phyloP scores from a whole-genome alignment of 345 rosid species.

The Eucalyptus victrix region DNA sequence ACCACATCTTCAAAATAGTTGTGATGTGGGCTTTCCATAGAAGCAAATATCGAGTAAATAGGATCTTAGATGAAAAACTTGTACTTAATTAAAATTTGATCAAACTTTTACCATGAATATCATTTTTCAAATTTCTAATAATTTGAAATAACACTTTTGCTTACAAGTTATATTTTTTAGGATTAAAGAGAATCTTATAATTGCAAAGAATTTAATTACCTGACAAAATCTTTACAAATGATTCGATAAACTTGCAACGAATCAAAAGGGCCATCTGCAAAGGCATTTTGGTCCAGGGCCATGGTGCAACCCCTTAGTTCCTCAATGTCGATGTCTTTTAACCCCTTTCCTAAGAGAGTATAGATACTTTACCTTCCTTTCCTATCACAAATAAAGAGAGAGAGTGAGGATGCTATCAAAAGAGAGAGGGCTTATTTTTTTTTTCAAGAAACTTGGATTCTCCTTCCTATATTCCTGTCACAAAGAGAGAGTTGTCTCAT shows the following conservation, averaged over 20 bases:
- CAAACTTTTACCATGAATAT: not conserved
- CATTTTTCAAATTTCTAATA: not conserved
- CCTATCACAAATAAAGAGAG: too few species aligned
- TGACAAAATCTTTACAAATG: not conserved
- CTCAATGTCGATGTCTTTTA: too few species aligned
- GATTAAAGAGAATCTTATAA: not conserved
- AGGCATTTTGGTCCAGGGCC: too few species aligned
- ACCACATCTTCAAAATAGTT: too few species aligned
- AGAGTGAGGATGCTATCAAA: too few species aligned
- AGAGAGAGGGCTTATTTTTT: too few species aligned
- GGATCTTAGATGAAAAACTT: not conserved
- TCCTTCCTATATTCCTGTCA: fast-evolving
- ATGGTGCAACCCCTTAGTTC: fast-evolving
- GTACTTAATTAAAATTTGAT: not conserved
- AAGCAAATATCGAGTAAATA: not conserved
- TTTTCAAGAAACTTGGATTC: too few species aligned
- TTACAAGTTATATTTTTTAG: not conserved
- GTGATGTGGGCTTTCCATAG: fast-evolving
- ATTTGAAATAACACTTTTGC: not conserved
- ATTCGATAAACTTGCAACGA: not conserved
- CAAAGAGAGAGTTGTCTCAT: too few species aligned
- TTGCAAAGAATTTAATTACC: not conserved
- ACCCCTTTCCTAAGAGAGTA: too few species aligned
- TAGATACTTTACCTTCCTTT: fast-evolving
- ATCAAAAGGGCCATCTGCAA: too few species aligned